Percentiles rank a stretch among this genome's conserved stretches.
Evolutionary conservation across 2,329 filamentous ascomycete genomes (phyloP).

Genomic region (Corinectria fuckeliana): DNA sequence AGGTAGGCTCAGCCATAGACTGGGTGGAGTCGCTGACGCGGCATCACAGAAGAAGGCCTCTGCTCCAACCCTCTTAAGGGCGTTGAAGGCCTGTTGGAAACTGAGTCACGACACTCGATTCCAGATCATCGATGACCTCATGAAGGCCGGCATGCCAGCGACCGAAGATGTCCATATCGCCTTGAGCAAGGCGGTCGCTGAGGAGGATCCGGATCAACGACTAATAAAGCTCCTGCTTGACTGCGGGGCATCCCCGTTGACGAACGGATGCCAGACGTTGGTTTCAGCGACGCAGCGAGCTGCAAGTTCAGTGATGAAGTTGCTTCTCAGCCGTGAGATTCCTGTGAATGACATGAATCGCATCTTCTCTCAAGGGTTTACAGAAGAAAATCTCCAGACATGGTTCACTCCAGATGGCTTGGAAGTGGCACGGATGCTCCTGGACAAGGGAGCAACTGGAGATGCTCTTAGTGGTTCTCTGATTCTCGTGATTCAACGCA

Average conservation of each 20-base stretch:
- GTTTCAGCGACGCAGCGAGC: conserved; percentile 54
- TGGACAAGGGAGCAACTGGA: conserved; percentile 57
- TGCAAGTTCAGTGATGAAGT: conserved; percentile 46
- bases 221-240: conserved; percentile 55
- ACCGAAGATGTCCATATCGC: conserved; percentile 58
- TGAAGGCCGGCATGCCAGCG: conserved; percentile 56
- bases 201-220: conserved; percentile 56
- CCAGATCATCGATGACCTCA: conserved; percentile 56
- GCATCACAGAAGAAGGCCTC: conserved; percentile 52
- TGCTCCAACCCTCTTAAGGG: conserved; percentile 53
- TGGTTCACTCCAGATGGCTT: conserved; percentile 59
- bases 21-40: conserved; percentile 22
- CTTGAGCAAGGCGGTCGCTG: conserved; percentile 59
- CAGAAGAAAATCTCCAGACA: conserved; percentile 44
- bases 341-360: conserved; percentile 51
- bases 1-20: conserved; percentile 25
- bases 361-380: conserved; percentile 55
- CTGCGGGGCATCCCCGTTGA: conserved; percentile 59
- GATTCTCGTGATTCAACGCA: conserved; percentile 52
- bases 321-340: conserved; percentile 52
- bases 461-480: conserved; percentile 54
- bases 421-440: conserved; percentile 53
- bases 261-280: conserved; percentile 59
- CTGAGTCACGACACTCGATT: conserved; percentile 56
- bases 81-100: conserved; percentile 61